Conservation (phyloP, 148 eudicot genomes). For the Dianthus caryophyllus region DNA sequence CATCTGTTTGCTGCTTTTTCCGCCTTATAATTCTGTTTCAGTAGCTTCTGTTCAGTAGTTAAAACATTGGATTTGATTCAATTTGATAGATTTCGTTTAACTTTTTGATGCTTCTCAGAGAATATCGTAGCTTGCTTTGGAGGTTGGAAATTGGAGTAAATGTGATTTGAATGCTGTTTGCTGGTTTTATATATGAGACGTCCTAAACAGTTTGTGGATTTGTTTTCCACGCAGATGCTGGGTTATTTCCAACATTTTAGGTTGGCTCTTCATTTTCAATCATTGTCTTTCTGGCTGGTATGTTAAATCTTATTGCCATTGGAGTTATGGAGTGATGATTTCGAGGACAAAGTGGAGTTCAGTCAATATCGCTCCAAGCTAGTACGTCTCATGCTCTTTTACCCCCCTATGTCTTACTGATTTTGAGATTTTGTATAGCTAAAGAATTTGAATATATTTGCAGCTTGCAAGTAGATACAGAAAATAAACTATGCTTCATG, state of each 20-base stretch:
- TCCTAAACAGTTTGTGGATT: not conserved
- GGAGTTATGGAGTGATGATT: constrained; percentile 91
- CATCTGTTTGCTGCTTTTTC: too few relatives aligned
- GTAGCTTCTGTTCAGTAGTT: too few relatives aligned
- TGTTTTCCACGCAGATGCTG: constrained; percentile 61
- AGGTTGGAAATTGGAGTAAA: too few relatives aligned
- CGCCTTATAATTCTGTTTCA: too few relatives aligned
- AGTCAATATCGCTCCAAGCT: constrained; percentile 87
- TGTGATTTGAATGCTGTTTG: not conserved
- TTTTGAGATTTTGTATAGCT: not conserved
- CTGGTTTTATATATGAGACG: not conserved
- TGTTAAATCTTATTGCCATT: constrained; percentile 27
- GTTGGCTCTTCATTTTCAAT: constrained; percentile 68
- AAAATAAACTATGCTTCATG: not conserved
- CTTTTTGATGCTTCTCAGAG: too few relatives aligned
- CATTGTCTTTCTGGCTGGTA: constrained; percentile 96
- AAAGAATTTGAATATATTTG: too few relatives aligned
- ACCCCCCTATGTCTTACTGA: not conserved
- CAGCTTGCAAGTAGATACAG: too few relatives aligned
- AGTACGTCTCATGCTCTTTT: constrained; percentile 34
- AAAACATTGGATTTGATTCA: too few relatives aligned
- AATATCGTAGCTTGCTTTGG: too few relatives aligned
- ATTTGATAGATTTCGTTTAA: too few relatives aligned
- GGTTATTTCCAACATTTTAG: constrained; percentile 81
- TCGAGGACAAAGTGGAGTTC: constrained; percentile 89